Percentiles rank a stretch among this genome's conserved stretches.
phyloP scores from a whole-genome alignment of 139 green algal species.

The Chlorella ohadii region DNA sequence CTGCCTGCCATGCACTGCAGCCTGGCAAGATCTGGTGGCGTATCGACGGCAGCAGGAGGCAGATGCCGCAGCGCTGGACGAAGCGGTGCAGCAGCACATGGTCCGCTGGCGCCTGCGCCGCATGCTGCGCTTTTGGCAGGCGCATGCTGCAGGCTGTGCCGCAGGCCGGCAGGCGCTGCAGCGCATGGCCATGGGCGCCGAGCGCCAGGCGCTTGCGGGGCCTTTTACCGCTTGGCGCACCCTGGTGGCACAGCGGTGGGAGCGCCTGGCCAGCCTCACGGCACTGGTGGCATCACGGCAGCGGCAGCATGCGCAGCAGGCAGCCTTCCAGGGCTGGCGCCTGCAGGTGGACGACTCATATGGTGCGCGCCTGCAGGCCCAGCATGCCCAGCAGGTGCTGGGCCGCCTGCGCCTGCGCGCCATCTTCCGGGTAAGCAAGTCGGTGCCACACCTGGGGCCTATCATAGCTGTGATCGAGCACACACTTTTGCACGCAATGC shows the following conservation, averaged over 20 bases:
- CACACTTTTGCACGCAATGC: too few species aligned
- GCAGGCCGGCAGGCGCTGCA: constrained; percentile 7
- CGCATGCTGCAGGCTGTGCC: not conserved
- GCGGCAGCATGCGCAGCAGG: constrained; percentile 29
- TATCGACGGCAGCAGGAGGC: constrained; percentile 17
- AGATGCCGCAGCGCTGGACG: not conserved
- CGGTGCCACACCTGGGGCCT: too few species aligned
- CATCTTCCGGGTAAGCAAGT: not conserved
- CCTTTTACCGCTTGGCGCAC: constrained; percentile 35
- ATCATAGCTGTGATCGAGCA: too few species aligned
- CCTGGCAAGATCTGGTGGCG: constrained; percentile 29
- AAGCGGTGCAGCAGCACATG: constrained; percentile 28
- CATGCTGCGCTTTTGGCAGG: constrained; percentile 31
- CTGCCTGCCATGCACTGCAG: not conserved
- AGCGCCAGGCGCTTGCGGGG: not conserved
- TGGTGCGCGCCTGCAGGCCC: constrained; percentile 22
- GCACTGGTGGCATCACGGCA: constrained; percentile 21
- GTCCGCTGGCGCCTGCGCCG: constrained; percentile 6
- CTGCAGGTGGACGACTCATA: constrained; percentile 1
- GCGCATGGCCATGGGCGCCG: not conserved
- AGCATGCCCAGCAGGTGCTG: constrained; percentile 25
- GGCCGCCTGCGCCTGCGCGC: not conserved
- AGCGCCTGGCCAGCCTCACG: constrained; percentile 29
- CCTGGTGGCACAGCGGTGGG: not conserved
- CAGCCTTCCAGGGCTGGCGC: constrained; percentile 28